A percentile compares a stretch with the other conserved stretches of the same genome.
These are phyloP conservation scores for Sugiyamaella valdiviana DNA, from an alignment of 805 yeast genomes.

Conservation along the genomic window DNA sequence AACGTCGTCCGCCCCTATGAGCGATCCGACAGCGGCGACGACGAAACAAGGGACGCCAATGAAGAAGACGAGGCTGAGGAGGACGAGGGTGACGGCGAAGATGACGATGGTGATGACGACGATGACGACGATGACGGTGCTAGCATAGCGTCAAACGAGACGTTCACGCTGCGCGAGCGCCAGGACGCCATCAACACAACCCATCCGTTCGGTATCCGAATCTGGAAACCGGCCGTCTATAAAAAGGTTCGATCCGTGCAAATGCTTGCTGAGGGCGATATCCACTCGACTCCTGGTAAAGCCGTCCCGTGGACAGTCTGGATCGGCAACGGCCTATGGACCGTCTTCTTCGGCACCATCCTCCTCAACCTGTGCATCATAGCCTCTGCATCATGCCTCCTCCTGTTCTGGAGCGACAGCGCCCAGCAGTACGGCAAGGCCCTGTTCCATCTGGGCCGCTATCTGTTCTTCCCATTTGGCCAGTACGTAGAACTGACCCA, in stretches of 20 bases:
- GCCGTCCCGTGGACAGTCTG: constrained; percentile 55
- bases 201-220: constrained; percentile 96
- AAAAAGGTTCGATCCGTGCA: constrained; percentile 91
- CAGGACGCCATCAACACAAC: constrained; percentile 95
- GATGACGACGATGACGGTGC: constrained; percentile 30
- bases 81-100: constrained; percentile 6
- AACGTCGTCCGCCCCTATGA: constrained; percentile 7
- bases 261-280: constrained; percentile 84
- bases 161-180: constrained; percentile 82
- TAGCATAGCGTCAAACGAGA: constrained; percentile 50
- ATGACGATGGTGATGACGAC: constrained; percentile 7
- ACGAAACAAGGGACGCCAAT: constrained; percentile 5
- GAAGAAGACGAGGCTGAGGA: constrained; percentile 7
- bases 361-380: constrained; percentile 48
- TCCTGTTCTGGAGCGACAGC: constrained; percentile 40
- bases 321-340: constrained; percentile 69
- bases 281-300: constrained; percentile 63
- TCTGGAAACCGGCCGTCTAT: constrained; percentile 97
- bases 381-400: constrained; percentile 41
- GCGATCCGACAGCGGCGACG: constrained; percentile 3
- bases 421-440: constrained; percentile 58
- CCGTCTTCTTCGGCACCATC: constrained; percentile 61
- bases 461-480: constrained; percentile 82
- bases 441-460: constrained; percentile 58
- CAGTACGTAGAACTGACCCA: constrained; percentile 71